Evolutionary conservation across 495 filamentous ascomycete genomes (phyloP), one percentile per base, ranked within the genome.

Genomic region (Cryomyces minteri): DNA sequence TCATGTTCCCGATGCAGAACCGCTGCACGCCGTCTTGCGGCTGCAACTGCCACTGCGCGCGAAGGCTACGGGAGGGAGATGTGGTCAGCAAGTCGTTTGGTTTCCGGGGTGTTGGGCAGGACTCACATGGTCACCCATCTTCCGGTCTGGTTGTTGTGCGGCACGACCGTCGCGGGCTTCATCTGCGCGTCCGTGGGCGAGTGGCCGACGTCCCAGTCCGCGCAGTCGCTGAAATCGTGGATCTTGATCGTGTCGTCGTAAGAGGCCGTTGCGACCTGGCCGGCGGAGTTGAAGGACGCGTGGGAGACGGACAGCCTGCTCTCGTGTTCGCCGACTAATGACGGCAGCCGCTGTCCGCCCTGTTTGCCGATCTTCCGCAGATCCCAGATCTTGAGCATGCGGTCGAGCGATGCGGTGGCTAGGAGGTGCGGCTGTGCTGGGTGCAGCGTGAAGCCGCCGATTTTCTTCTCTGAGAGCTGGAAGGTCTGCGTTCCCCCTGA

Each of bases 161-260:
- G 67, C 14, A 98, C 73, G 10, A 77, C 64, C 6, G 73, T 67
- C 5, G 69, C 62, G 0, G 88, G 88, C 40, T 69, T 62, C 73
- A 90, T 81, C 12, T 77, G 64, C n/a, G 68, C 53, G 5, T 72
- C 71, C 0, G 64, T 52, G 4, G 88, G 50, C 5, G 67, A 70
- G 32, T 75, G 68, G 3, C 80, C 80, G 0, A 67, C 53, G 32
- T 65, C 68, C 82, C 84, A 94, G 8, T 62, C 59, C 0, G 68
- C 70, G 34, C 77, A 79, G 8, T 70, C 65, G 0, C 73, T 69
- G 50, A 94, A 79, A 42, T 80, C 71, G 60, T 95, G 84, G 33
- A 98, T 79, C 59, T 96, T 98, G 53, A 98, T 69, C 0, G 82
- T 92, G 55, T 96, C 85, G 55, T 98, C 90, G 59, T 96, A 96